Evolutionary conservation across 805 yeast species (phyloP).

Genomic region (Nakazawaea wickerhamii): DNA sequence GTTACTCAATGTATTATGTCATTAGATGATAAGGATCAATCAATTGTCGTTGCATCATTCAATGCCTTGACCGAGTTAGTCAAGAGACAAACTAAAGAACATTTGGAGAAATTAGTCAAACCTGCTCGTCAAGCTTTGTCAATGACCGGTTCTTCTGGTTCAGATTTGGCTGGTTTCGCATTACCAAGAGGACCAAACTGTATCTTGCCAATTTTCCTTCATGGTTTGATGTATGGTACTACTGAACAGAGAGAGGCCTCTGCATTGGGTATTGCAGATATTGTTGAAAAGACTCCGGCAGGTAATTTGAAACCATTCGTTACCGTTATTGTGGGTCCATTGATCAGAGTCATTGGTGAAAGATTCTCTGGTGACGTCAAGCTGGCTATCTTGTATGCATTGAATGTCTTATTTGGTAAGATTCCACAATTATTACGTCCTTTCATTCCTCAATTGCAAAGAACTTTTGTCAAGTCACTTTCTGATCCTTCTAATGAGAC

Average conservation of each 20-base stretch:
- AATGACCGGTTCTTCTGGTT: conserved; percentile 55
- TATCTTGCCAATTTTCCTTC: conserved; percentile 84
- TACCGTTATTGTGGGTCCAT: conserved; percentile 92
- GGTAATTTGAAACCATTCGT: conserved; percentile 78
- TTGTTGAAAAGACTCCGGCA: conserved; percentile 84
- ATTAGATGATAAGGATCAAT: conserved; percentile 62
- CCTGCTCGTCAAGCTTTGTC: conserved; percentile 76
- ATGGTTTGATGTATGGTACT: conserved; percentile 92
- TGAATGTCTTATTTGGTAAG: conserved; percentile 70
- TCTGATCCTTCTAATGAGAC: conserved; percentile 70
- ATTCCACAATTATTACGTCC: conserved; percentile 92
- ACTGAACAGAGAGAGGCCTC: conserved; percentile 77
- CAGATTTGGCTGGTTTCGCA: conserved; percentile 68
- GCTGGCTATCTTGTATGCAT: conserved; percentile 85
- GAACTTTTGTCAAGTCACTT: conserved; percentile 91
- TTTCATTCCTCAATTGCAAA: conserved; percentile 93
- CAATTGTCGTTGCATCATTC: conserved; percentile 60
- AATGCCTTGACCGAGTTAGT: conserved; percentile 62
- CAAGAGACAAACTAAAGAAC: conserved; percentile 67
- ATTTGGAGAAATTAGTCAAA: conserved; percentile 67
- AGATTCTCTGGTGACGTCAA: conserved; percentile 87
- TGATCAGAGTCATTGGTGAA: conserved; percentile 97
- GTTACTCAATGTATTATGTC: conserved; percentile 63
- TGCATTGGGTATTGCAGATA: conserved; percentile 84
- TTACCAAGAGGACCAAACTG: conserved; percentile 83